These are phyloP conservation scores for Mortierella sp. DNA, from an alignment of 371 early-diverging fungal genomes.

Conservation along the genomic window DNA sequence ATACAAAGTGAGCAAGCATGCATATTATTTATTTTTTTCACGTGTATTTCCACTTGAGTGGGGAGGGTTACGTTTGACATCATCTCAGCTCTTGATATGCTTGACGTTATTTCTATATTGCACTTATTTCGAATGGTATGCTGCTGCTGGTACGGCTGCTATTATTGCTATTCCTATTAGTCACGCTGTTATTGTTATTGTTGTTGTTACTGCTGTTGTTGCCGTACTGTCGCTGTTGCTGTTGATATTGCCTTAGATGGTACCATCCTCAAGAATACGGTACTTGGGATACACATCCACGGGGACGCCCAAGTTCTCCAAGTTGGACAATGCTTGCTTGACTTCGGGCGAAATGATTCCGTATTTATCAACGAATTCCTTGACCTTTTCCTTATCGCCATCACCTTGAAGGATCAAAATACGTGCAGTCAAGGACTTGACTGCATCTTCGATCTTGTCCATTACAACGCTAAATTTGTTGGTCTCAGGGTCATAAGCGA, in stretches of 20 bases:
- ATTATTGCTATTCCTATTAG: background rate
- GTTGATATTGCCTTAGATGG: slow-evolving; percentile 12
- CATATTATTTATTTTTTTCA: too few species aligned
- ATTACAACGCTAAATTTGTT: slow-evolving; percentile 75
- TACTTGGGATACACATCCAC: slow-evolving; percentile 55
- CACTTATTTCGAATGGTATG: too few species aligned
- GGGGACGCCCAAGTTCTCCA: slow-evolving; percentile 60
- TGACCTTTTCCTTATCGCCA: slow-evolving; percentile 78
- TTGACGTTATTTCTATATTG: too few species aligned
- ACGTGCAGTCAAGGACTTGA: slow-evolving; percentile 72
- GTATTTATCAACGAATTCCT: slow-evolving; percentile 72
- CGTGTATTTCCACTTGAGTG: too few species aligned
- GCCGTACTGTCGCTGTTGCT: background rate
- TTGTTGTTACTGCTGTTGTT: background rate
- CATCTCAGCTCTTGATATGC: too few species aligned
- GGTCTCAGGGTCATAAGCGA: slow-evolving; percentile 61
- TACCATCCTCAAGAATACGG: slow-evolving; percentile 55
- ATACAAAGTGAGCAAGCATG: too few species aligned
- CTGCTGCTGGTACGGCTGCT: background rate
- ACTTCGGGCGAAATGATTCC: slow-evolving; percentile 67
- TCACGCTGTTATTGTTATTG: background rate
- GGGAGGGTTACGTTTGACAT: too few species aligned
- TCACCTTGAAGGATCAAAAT: slow-evolving; percentile 85
- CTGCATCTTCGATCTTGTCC: slow-evolving; percentile 74
- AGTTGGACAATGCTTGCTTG: slow-evolving; percentile 64